phyloP scores from a whole-genome alignment of 768 basidiomycete species.

The Lactarius quietus region DNA sequence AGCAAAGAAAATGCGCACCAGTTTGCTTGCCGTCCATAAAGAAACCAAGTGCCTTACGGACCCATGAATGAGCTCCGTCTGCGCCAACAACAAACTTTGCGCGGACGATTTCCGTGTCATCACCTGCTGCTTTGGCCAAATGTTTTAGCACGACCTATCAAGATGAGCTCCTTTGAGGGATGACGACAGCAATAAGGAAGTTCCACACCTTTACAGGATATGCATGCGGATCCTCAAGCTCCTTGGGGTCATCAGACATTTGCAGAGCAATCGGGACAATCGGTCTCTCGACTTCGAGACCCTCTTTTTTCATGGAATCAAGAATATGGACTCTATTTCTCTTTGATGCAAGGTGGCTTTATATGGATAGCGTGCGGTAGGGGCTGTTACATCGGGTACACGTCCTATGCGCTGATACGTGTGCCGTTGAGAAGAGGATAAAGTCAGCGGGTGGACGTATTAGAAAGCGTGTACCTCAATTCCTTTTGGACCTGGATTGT shows the following conservation, averaged over 20 bases:
- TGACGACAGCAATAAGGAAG: neutral
- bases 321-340: constrained; percentile 57
- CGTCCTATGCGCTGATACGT: constrained; percentile 53
- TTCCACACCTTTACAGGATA: constrained; percentile 35
- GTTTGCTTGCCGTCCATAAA: constrained; percentile 74
- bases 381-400: constrained; percentile 56
- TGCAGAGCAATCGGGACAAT: constrained; percentile 47
- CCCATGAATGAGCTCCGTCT: constrained; percentile 85
- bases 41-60: constrained; percentile 62
- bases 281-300: constrained; percentile 49
- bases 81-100: constrained; percentile 76
- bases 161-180: neutral
- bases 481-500: constrained; percentile 56
- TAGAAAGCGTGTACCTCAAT: constrained; percentile 48
- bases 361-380: constrained; percentile 68
- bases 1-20: constrained; percentile 28
- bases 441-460: neutral
- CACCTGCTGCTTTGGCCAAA: constrained; percentile 35
- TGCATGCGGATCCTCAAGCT: constrained; percentile 40
- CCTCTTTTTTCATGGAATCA: constrained; percentile 48
- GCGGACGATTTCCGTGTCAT: constrained; percentile 51
- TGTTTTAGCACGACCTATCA: constrained; percentile 46
- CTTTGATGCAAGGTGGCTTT: constrained; percentile 69
- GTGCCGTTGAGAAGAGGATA: neutral
- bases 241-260: constrained; percentile 40